These are phyloP conservation scores for Turnera subulata DNA, from an alignment of 345 rosid genomes.

Conservation along the genomic window DNA sequence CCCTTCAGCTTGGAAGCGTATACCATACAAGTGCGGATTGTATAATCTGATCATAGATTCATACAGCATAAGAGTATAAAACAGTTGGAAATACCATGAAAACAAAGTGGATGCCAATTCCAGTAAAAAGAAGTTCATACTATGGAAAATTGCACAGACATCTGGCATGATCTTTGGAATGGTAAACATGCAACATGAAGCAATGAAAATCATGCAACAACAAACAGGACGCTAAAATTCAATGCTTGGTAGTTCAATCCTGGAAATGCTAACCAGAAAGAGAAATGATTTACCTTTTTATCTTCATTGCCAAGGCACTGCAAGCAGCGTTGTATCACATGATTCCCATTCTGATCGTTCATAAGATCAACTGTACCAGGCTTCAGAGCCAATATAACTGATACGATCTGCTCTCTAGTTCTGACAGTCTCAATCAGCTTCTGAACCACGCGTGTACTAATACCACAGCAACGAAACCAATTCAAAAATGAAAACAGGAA, in stretches of 20 bases:
- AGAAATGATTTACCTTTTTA: slow-evolving; percentile 35
- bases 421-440: slow-evolving; percentile 52
- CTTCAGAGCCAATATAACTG: slow-evolving; percentile 43
- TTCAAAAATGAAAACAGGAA: not conserved
- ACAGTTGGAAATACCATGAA: too few species aligned
- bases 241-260: not conserved
- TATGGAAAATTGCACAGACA: too few species aligned
- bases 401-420: slow-evolving; percentile 44
- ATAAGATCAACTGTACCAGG: slow-evolving; percentile 53
- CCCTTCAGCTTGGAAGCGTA: too few species aligned
- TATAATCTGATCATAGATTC: too few species aligned
- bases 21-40: too few species aligned
- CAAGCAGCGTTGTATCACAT: slow-evolving; percentile 74
- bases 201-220: too few species aligned
- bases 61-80: too few species aligned
- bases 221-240: not conserved
- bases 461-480: not conserved
- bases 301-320: slow-evolving; percentile 47
- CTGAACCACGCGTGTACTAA: slow-evolving; percentile 63
- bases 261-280: not conserved
- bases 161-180: not conserved
- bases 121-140: too few species aligned
- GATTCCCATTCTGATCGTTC: slow-evolving; percentile 73
- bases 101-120: too few species aligned
- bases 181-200: not conserved